Conservation (phyloP, 1,284 basidiomycete species). For the Malassezia nana region DNA sequence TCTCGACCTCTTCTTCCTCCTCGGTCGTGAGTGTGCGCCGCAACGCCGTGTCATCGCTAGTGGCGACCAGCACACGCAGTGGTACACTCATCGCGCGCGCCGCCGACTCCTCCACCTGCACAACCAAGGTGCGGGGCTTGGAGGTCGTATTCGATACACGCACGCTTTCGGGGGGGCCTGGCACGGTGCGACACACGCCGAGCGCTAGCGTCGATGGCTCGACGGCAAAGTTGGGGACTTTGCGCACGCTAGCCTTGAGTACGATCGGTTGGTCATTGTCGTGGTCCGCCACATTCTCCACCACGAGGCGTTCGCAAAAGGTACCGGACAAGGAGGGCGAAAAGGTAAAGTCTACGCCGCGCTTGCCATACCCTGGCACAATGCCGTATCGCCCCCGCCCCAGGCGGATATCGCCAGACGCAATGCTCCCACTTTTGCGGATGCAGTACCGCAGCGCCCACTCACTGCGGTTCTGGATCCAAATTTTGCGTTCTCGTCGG, state of each 20-base stretch:
- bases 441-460: constrained; percentile 52
- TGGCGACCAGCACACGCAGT: constrained; percentile 24
- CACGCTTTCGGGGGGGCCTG: constrained; percentile 36
- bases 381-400: constrained; percentile 52
- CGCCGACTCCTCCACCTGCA: constrained; percentile 38
- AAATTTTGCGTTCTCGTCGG: constrained; percentile 51
- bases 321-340: constrained; percentile 49
- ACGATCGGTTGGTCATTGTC: constrained; percentile 51
- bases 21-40: constrained; percentile 49
- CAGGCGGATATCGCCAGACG: constrained; percentile 53
- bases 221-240: constrained; percentile 51
- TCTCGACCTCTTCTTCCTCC: constrained; percentile 54
- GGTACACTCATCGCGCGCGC: constrained; percentile 1
- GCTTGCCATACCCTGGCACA: constrained; percentile 52
- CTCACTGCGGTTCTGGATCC: constrained; percentile 52
- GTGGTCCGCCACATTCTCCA: constrained; percentile 52
- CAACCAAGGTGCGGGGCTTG: constrained; percentile 50
- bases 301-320: constrained; percentile 52
- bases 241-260: constrained; percentile 52
- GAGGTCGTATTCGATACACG: constrained; percentile 51
- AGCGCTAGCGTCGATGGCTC: constrained; percentile 49
- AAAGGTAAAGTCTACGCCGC: constrained; percentile 51
- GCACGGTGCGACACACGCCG: constrained; percentile 34
- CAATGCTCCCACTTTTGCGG: constrained; percentile 53
- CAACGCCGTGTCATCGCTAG: constrained; percentile 41